These are phyloP conservation scores for Dispira simplex DNA, from an alignment of 192 early-diverging fungal species.

Conservation along the genomic window DNA sequence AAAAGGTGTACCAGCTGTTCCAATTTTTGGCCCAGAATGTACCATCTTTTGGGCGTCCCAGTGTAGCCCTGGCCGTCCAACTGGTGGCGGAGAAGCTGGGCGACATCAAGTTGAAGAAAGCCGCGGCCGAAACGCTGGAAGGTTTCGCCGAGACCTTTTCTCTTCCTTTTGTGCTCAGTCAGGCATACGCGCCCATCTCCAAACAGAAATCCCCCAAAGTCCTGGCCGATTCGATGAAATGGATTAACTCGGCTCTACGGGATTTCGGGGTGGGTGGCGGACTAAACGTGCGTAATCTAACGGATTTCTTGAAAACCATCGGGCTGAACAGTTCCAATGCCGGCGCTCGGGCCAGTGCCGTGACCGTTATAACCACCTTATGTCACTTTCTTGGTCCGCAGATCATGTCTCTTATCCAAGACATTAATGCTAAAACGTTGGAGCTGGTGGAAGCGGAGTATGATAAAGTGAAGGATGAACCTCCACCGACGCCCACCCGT, in stretches of 20 bases:
- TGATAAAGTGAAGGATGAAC: slow-evolving; percentile 57
- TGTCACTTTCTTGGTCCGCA: slow-evolving; percentile 68
- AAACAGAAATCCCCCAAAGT: slow-evolving; percentile 84
- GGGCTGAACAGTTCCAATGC: slow-evolving; percentile 72
- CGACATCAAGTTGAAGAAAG: slow-evolving; percentile 86
- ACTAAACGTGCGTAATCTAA: slow-evolving; percentile 55
- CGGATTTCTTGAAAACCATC: slow-evolving; percentile 66
- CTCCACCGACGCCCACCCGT: slow-evolving; percentile 24
- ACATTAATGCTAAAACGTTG: slow-evolving; percentile 69
- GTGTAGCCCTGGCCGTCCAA: slow-evolving; percentile 55
- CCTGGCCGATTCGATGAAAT: slow-evolving; percentile 68
- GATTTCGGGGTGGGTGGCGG: slow-evolving; percentile 79
- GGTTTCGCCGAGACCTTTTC: slow-evolving; percentile 58
- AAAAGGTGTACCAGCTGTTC: slow-evolving; percentile 57
- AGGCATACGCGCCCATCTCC: slow-evolving; percentile 59
- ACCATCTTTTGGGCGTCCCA: slow-evolving; percentile 45
- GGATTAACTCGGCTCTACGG: slow-evolving; percentile 69
- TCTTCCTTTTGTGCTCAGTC: slow-evolving; percentile 65
- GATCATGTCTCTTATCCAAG: slow-evolving; percentile 69
- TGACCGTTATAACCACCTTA: slow-evolving; percentile 66
- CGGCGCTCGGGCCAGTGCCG: slow-evolving; percentile 61
- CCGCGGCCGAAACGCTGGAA: slow-evolving; percentile 62
- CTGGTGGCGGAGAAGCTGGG: slow-evolving; percentile 83
- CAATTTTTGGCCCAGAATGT: slow-evolving; percentile 45
- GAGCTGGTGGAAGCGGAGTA: slow-evolving; percentile 87